Percentiles rank a stretch among this genome's conserved stretches.
phyloP scores from a whole-genome alignment of 179 eudicot species.

The Corrigiola litoralis region DNA sequence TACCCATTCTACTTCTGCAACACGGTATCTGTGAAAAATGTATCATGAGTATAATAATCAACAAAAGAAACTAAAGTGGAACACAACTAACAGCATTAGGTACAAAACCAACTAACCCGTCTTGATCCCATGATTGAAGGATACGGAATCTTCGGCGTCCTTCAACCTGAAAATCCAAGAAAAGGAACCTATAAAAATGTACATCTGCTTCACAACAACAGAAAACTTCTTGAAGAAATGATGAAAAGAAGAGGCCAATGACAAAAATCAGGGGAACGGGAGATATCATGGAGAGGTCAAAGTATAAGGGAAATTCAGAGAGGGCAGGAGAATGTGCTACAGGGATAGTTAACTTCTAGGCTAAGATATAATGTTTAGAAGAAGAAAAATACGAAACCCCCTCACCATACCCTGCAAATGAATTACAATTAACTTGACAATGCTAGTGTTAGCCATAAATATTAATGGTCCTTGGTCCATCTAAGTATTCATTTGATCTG shows the following conservation, averaged over 20 bases:
- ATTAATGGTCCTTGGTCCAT: too few relatives aligned
- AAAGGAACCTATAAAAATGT: not conserved
- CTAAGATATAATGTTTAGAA: too few relatives aligned
- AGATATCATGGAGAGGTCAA: not conserved
- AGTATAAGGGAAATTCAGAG: not conserved
- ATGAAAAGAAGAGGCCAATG: not conserved
- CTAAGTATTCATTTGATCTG: too few relatives aligned
- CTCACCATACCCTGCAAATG: too few relatives aligned
- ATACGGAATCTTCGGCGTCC: constrained; percentile 92
- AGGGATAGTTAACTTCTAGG: too few relatives aligned
- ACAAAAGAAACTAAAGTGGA: not conserved
- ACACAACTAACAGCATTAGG: not conserved
- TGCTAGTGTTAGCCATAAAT: too few relatives aligned
- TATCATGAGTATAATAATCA: not conserved
- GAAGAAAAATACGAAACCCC: too few relatives aligned
- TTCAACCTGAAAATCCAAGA: constrained; percentile 60
- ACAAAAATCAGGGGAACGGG: not conserved
- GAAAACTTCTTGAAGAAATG: not conserved
- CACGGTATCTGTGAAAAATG: constrained; percentile 60
- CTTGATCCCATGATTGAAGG: constrained; percentile 88
- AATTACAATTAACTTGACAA: too few relatives aligned
- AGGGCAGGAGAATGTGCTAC: not conserved
- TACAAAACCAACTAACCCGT: constrained; percentile 63
- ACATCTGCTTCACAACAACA: not conserved
- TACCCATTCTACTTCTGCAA: constrained; percentile 92